Percentiles rank a stretch among this genome's conserved stretches.
phyloP scores from a whole-genome alignment of 164 flowering plant species.

The Piper longum region DNA sequence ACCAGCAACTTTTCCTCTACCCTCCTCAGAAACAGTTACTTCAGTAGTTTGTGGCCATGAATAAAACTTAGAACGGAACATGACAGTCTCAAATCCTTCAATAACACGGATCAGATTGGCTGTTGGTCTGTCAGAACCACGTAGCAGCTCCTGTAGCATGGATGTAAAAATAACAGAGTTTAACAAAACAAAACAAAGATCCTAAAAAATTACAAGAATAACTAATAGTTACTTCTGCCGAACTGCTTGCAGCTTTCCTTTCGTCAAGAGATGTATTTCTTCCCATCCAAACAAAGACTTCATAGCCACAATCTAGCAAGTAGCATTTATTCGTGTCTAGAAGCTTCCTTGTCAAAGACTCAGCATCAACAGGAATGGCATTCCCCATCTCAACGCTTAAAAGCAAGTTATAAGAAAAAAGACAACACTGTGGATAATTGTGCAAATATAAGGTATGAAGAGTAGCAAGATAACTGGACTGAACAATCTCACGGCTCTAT shows the following conservation, averaged over 20 bases:
- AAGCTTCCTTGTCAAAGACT: conserved; percentile 59
- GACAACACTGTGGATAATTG: neutral
- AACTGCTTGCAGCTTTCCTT: conserved; percentile 72
- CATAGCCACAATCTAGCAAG: conserved; percentile 77
- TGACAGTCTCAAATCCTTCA: conserved; percentile 93
- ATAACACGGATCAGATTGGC: conserved; percentile 73
- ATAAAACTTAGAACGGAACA: conserved; percentile 70
- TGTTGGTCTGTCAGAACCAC: conserved; percentile 41
- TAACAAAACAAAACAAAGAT: conserved; percentile 1
- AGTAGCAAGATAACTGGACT: neutral
- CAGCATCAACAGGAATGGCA: conserved; percentile 41
- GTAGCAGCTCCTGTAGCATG: conserved; percentile 50
- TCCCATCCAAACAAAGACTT: conserved; percentile 95
- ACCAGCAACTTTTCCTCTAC: conserved; percentile 99
- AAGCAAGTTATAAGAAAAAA: neutral
- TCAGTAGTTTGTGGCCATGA: conserved; percentile 70
- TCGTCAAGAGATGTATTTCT: conserved; percentile 87
- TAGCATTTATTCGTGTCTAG: conserved; percentile 76
- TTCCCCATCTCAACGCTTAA: conserved; percentile 69
- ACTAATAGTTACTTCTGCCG: conserved; percentile 55
- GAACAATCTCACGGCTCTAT: too few species aligned
- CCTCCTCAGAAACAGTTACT: conserved; percentile 81
- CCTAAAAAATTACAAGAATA: neutral
- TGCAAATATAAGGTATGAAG: neutral
- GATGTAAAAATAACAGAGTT: conserved; percentile 5